phyloP scores from a whole-genome alignment of 805 yeast species.

The Starmerella tilneyi region DNA sequence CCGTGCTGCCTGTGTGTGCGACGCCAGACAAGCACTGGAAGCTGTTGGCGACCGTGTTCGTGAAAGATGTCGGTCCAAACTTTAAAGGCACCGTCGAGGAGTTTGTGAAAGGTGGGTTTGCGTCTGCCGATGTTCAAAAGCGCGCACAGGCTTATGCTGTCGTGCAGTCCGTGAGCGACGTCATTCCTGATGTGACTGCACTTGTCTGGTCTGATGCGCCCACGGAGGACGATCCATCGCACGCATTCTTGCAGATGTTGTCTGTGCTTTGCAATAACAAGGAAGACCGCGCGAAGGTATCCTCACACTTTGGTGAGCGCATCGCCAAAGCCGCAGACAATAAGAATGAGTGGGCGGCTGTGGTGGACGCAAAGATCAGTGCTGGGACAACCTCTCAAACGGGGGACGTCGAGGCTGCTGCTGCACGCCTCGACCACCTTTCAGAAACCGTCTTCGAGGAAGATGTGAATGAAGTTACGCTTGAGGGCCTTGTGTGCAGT shows the following conservation, averaged over 20 bases:
- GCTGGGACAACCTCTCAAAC: conserved; percentile 25
- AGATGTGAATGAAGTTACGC: conserved; percentile 19
- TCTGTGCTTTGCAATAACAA: conserved; percentile 31
- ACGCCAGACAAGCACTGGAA: conserved; percentile 10
- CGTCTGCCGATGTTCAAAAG: background rate
- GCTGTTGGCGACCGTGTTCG: conserved; percentile 12
- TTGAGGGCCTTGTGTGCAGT: conserved; percentile 35
- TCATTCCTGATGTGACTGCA: conserved; percentile 20
- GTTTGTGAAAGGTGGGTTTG: conserved; percentile 4
- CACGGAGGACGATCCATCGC: background rate
- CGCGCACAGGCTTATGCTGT: conserved; percentile 25
- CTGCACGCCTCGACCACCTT: conserved; percentile 24
- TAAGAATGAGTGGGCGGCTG: conserved; percentile 29
- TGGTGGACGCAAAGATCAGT: conserved; percentile 30
- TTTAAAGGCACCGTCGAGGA: conserved; percentile 7
- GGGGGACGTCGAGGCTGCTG: conserved; percentile 19
- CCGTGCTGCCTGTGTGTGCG: background rate
- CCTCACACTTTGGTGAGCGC: conserved; percentile 24
- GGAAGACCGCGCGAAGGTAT: conserved; percentile 27
- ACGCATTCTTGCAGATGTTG: conserved; percentile 28
- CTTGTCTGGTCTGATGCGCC: conserved; percentile 8
- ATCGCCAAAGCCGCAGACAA: conserved; percentile 20
- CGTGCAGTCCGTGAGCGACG: conserved; percentile 26
- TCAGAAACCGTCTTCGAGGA: conserved; percentile 26
- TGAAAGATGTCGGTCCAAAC: conserved; percentile 7